Base-by-base conservation (phyloP, 2,329 filamentous ascomycete genomes). In the Neurospora crassa region DNA sequence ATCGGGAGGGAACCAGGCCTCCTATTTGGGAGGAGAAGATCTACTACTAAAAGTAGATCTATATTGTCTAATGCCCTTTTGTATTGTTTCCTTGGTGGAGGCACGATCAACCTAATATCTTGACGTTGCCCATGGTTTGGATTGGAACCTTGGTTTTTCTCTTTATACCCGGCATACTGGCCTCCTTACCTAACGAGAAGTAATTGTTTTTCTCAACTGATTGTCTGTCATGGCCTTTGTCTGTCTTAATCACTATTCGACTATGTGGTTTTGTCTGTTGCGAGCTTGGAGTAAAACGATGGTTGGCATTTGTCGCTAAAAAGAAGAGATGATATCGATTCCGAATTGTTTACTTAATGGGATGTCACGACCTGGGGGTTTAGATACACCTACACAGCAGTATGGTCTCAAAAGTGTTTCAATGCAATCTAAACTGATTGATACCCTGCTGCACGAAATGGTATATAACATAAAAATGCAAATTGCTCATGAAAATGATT, bases 1-100 rank as follows among this genome's bases (percentile, higher is more conserved):
- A 81, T 47, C 75, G 74, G 37, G 79, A 81, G 72, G 71, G 73
- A 4, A 76, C 77, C 7, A 72, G 78, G 24, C 79, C 80, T 16
- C 80, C 80, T 2, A 76, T 81, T 1, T 81, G 79, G 79, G 76
- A 78, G 72, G 79, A 81, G 75, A 79, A 80, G 76, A 72, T 80
- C 42, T 72, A 77, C 34, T 81, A 79, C 71, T 81, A 77, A 74
- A 47, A 2, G 67, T n/a, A 63, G 12, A 53, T 53, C 47, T 20
- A 37, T 34, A 14, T 41, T 68, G 67, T n/a, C 34, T 6, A 45
- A 20, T 8, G 40, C 29, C 29, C n/a, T 59, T 68, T 68, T 69
- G 20, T 67, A 14, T 59, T 53, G 45, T 67, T 67, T 69, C 34
- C 47, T 69, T 24, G 67, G 47, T 29, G 20, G 47, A 29, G 47